Evolutionary conservation across 169 alveolate genomes (phyloP), one percentile per base, ranked within the genome.

Genomic region (Plasmodium falciparum): DNA sequence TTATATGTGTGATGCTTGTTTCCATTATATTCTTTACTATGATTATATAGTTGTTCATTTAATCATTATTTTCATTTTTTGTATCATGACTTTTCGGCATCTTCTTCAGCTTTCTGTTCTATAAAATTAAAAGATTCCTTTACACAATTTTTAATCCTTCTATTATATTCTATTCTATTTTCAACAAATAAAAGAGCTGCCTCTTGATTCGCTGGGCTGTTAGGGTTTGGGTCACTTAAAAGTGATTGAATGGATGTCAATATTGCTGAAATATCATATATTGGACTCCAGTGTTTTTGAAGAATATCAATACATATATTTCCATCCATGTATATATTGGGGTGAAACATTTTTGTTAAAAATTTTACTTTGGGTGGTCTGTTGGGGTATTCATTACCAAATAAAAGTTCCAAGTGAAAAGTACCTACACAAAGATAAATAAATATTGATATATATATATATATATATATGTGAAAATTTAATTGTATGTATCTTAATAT

Each of bases 281-380:
- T 97, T 4, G 99, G 99, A 74, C 99, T 97, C 99, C 99, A 98
- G 93, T 98, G 99, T 73, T 97, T 97, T 91, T 97, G 98, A 54
- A 97, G 95, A 15, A 97, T 97, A 75, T 97, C 98, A 29, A 98
- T 96, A 88, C 99, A 98, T 88, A 98, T 97, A 61, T 96, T 94
- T 17, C 99, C 99, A 92, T 97, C 98, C 54, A 95, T 97, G 90
- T 98, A 97, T 70, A 97, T 97, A 93, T 96, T 97, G 22, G 99
- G 99, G 74, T 97, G 99, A 73, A 93, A 97, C 88, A 97, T 95
- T 74, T 93, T 94, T 58, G 98, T 93, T 29, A 92, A 73, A 78
- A 97, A 95, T 85, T 95, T 95, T 3, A 97, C 97, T 58, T 95
- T 94, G 7, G 99, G 99, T 17, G 99, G 98, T 73, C 94, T 96